These are phyloP conservation scores for Debaryomycetaceae sp. DNA, from an alignment of 1,139 yeast species.

Conservation along the genomic window DNA sequence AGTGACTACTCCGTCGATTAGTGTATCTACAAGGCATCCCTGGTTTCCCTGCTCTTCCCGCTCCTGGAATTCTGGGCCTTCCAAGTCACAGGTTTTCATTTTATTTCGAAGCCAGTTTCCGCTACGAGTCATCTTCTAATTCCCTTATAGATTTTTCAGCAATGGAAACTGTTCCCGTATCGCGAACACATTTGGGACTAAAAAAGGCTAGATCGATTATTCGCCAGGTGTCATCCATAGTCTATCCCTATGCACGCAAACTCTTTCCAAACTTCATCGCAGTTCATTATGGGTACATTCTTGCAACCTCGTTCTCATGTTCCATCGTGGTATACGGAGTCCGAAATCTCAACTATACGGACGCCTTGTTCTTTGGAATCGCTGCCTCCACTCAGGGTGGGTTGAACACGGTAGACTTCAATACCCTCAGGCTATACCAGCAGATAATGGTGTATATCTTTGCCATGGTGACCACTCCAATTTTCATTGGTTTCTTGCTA, in stretches of 20 bases:
- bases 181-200: too few relatives aligned
- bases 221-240: constrained; percentile 11
- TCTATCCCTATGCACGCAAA: constrained; percentile 37
- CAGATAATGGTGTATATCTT: constrained; percentile 56
- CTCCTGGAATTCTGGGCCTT: too few relatives aligned
- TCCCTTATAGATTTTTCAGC: too few relatives aligned
- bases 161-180: too few relatives aligned
- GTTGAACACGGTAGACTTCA: constrained; percentile 63
- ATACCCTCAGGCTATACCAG: constrained; percentile 57
- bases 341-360: constrained; percentile 59
- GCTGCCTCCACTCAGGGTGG: constrained; percentile 92
- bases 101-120: too few relatives aligned
- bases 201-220: constrained; percentile 9
- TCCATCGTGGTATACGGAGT: constrained; percentile 70
- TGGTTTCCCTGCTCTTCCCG: too few relatives aligned
- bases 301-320: constrained; percentile 43
- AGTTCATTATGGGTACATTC: constrained; percentile 63
- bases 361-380: constrained; percentile 62
- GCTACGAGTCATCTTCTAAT: too few relatives aligned
- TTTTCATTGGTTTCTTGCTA: constrained; percentile 73
- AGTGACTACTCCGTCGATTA: too few relatives aligned
- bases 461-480: constrained; percentile 71
- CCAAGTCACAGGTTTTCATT: too few relatives aligned
- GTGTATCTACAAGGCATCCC: too few relatives aligned
- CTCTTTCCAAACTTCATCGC: constrained; percentile 67